A percentile compares a stretch with the other conserved stretches of the same genome.
phyloP scores from a whole-genome alignment of 2,329 filamentous ascomycete genomes.

The Epicoccum nigrum region DNA sequence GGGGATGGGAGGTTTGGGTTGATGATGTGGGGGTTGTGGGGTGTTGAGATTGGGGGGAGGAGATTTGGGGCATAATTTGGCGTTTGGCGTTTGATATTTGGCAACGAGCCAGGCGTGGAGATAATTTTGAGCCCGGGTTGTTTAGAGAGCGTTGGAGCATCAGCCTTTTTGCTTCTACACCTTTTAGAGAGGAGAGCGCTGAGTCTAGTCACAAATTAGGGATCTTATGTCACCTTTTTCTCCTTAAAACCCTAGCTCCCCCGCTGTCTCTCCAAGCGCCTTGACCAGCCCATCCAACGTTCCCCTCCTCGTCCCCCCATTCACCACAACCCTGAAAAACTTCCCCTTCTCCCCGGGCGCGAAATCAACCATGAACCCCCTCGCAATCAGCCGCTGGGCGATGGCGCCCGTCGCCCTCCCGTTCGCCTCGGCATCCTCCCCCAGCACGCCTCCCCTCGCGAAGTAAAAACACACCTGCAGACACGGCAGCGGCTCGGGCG shows the following conservation, averaged over 20 bases:
- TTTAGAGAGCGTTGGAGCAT: too few species aligned
- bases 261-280: constrained; percentile 59
- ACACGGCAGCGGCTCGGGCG: constrained; percentile 75
- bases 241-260: constrained; percentile 37
- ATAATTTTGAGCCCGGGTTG: too few species aligned
- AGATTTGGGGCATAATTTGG: too few species aligned
- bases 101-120: too few species aligned
- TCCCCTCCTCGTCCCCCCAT: constrained; percentile 63
- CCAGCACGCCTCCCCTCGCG: constrained; percentile 62
- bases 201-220: too few species aligned
- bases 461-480: constrained; percentile 96
- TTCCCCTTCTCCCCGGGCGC: constrained; percentile 66
- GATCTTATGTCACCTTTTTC: too few species aligned
- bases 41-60: background rate
- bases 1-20: constrained; percentile 10
- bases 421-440: constrained; percentile 56
- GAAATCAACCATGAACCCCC: constrained; percentile 74
- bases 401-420: constrained; percentile 62
- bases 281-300: constrained; percentile 68
- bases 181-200: too few species aligned
- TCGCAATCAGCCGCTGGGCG: constrained; percentile 59
- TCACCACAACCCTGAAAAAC: constrained; percentile 74
- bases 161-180: too few species aligned
- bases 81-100: too few species aligned
- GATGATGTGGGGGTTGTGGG: constrained; percentile 4